A percentile compares a stretch with the other conserved stretches of the same genome.
These are phyloP conservation scores for Croton laevigatus DNA, from an alignment of 441 rosid genomes.

Conservation along the genomic window DNA sequence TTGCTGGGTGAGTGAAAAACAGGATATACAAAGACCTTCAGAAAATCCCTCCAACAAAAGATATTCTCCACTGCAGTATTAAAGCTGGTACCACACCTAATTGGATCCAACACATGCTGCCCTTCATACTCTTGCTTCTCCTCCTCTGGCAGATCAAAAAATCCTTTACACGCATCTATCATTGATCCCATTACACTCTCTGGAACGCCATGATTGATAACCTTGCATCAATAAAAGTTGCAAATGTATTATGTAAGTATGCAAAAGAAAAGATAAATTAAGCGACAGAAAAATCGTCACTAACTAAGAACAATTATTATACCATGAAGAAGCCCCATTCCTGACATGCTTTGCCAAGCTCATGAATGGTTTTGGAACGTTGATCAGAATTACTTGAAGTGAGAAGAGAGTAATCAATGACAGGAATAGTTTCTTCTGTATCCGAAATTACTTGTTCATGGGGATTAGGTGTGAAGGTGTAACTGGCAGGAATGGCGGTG, in stretches of 20 bases:
- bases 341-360: conserved; percentile 44
- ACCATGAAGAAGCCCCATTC: conserved; percentile 63
- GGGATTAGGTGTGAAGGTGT: conserved; percentile 20
- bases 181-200: conserved; percentile 32
- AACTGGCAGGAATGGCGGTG: conserved; percentile 36
- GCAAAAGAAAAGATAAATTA: too few species aligned
- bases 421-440: conserved; percentile 32
- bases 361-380: conserved; percentile 28
- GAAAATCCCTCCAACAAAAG: conserved; percentile 46
- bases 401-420: conserved; percentile 44
- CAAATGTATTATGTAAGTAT: too few species aligned
- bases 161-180: conserved; percentile 26
- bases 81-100: conserved; percentile 50
- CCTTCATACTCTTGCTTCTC: conserved; percentile 38
- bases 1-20: conserved; percentile 37
- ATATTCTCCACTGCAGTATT: conserved; percentile 37
- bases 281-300: too few species aligned
- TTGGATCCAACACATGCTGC: conserved; percentile 47
- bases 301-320: neutral
- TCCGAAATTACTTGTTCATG: conserved; percentile 19
- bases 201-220: conserved; percentile 45
- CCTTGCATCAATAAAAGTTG: conserved; percentile 21
- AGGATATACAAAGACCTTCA: conserved; percentile 43
- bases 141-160: conserved; percentile 42
- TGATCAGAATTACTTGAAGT: conserved; percentile 26